Evolutionary conservation across 306 rosid genomes (phyloP), one percentile per base, ranked within the genome.

Genomic region (Cucurbita moschata): DNA sequence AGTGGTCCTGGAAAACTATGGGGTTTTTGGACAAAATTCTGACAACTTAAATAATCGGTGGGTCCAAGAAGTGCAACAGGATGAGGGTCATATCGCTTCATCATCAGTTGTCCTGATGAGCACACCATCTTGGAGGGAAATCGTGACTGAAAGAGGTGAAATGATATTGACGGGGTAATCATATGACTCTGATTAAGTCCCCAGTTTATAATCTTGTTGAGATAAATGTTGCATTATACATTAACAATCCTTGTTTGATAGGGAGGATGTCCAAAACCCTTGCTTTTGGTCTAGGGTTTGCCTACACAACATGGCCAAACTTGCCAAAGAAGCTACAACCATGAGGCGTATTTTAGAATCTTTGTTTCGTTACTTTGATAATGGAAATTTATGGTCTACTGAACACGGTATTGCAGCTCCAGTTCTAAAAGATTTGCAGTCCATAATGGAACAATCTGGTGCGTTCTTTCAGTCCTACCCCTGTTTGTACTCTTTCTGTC

Each of bases 241-340:
- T 61, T 42, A 54, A 72, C 13, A 60, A 77, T 64, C 78, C 66
- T 77, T 82, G 74, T 76, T 77, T 74, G 72, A 35, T 82, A 95
- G 99, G 81, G 97, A 91, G 75, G 96, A 91, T 74, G 88, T 89
- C 79, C 83, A 60, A 62, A 91, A 82, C 69, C 90, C 92, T 58
- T 68, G 87, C 81, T 89, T 91, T 83, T 95, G 99, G 99, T 83
- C 97, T 7, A 89, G 95, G 74, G 88, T 91, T 83, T 89, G 97
- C 88, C 90, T 95, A 51, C 85, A 88, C 77, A 88, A 84, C 77
- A 91, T 95, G 96, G 96, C 99, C 78, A 89, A 81, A 83, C 87
- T 91, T 72, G 96, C 97, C 79, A 89, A 84, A 82, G 99, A 91
- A 84, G 96, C 92, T 61, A 81, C 92, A 77, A 91, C 99, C 59